Evolutionary conservation across 2,329 filamentous ascomycete genomes (phyloP).

Genomic region (Bipolaris oryzae): DNA sequence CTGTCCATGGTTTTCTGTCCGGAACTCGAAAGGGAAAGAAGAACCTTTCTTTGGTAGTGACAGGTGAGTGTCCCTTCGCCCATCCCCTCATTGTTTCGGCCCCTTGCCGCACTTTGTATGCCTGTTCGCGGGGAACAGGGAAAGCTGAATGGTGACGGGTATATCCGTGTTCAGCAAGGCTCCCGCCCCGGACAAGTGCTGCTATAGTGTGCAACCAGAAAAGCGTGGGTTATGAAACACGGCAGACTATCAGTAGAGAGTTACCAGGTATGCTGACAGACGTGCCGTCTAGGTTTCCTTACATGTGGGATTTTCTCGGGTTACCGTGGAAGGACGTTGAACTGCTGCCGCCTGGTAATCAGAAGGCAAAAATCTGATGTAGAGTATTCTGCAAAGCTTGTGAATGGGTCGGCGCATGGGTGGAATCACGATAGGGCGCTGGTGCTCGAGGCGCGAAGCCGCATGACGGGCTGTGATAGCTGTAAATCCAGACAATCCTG

Average conservation of each 20-base stretch:
- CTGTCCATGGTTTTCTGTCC: constrained; percentile 75
- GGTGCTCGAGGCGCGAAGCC: background rate
- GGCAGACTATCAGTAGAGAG: constrained; percentile 6
- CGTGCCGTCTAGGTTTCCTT: constrained; percentile 61
- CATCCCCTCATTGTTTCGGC: background rate
- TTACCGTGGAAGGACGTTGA: constrained; percentile 64
- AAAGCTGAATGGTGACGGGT: constrained; percentile 4
- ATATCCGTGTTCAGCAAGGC: constrained; percentile 13
- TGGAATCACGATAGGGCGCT: background rate
- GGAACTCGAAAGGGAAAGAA: constrained; percentile 61
- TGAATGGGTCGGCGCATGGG: constrained; percentile 1
- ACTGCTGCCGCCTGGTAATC: constrained; percentile 44
- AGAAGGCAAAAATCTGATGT: constrained; percentile 42
- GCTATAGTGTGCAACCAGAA: background rate
- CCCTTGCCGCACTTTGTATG: background rate
- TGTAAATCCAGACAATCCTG: constrained; percentile 1
- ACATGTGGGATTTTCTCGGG: constrained; percentile 70
- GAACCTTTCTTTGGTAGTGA: constrained; percentile 82
- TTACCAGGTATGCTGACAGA: constrained; percentile 19
- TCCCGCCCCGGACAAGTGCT: constrained; percentile 16
- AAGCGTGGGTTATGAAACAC: constrained; percentile 26
- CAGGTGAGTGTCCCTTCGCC: constrained; percentile 51
- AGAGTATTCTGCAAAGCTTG: background rate
- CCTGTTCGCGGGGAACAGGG: background rate
- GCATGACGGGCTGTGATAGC: background rate